These are phyloP conservation scores for Xylaria scruposa DNA, from an alignment of 495 filamentous ascomycete genomes.

Conservation along the genomic window DNA sequence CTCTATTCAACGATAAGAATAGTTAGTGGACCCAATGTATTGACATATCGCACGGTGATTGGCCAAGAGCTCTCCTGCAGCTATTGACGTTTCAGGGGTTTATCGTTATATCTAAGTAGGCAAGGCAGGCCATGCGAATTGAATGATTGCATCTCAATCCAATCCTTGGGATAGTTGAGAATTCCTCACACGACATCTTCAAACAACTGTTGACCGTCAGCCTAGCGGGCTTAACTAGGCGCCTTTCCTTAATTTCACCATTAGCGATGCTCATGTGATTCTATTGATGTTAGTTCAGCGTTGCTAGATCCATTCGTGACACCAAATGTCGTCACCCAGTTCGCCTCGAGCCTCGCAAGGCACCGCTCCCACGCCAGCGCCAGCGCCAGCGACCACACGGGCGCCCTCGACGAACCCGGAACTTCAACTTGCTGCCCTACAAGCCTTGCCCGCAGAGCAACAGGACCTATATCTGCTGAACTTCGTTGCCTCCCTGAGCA, in stretches of 20 bases:
- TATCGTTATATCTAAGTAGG: background rate
- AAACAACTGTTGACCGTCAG: background rate
- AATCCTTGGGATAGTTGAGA: background rate
- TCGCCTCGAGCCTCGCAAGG: constrained; percentile 36
- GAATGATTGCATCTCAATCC: constrained; percentile 5
- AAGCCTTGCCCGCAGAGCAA: constrained; percentile 90
- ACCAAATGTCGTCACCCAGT: constrained; percentile 28
- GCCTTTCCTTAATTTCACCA: background rate
- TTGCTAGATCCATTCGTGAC: constrained; percentile 9
- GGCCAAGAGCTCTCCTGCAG: constrained; percentile 3
- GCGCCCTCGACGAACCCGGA: constrained; percentile 59
- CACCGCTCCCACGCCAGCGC: constrained; percentile 32
- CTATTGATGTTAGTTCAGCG: background rate
- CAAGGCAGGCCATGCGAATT: background rate
- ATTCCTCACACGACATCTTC: constrained; percentile 16
- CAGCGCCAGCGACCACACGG: constrained; percentile 36
- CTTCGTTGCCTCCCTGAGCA: constrained; percentile 82
- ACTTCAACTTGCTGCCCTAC: constrained; percentile 86
- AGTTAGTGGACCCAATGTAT: background rate
- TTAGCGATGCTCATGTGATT: constrained; percentile 8
- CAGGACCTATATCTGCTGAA: constrained; percentile 93
- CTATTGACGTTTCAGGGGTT: constrained; percentile 22
- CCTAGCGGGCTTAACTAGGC: background rate
- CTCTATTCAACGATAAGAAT: background rate
- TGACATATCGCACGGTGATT: background rate